Evolutionary conservation across 129 eudicot species (phyloP), one percentile per base, ranked within the genome.

Genomic region (Helichrysum umbraculigerum): DNA sequence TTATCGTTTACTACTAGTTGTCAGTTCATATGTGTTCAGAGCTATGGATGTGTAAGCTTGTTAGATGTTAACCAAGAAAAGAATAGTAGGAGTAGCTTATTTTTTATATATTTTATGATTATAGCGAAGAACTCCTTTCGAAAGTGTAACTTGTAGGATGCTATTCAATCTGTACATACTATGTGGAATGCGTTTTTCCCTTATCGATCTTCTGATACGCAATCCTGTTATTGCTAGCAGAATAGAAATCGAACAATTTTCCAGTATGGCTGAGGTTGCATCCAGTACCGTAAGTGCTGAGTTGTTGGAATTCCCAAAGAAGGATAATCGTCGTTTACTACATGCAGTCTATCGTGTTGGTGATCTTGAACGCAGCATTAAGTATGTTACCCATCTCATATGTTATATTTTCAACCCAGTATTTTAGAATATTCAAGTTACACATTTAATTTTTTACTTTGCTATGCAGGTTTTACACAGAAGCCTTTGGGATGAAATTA

Each of bases 271-370:
- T n/a, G 96, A 88, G 71, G 79, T 83, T 54, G 74, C 79, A 34
- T 67, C 88, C 12, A 84, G 70, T 84, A 83, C 76, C 71, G 76
- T 87, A 64, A 86, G 82, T 72, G 79, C 68, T 5, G 96, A 87
- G 68, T 59, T 91, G 76, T 78, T 91, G 89, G 96, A 94, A 80
- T 94, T 89, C 80, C 91, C 96, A 11, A 87, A 86, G 69, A 86
- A 89, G 71, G 99, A 94, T 72, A 89, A 94, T 52, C 97, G 93
- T 4, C 76, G 99, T 62, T 28, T 94, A 44, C 66, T 94, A 41
- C 99, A 94, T 57, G 99, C 86, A 2, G 97, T 94, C 32, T 94
- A 94, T 60, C 99, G 99, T 37, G 99, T 91, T 71, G 99, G 99
- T 77, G 88, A 94, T 81, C 96, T 94, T 82, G 90, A 94, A 47